phyloP scores from a whole-genome alignment of 805 yeast genomes.

The Nakazawaea anatomiae region DNA sequence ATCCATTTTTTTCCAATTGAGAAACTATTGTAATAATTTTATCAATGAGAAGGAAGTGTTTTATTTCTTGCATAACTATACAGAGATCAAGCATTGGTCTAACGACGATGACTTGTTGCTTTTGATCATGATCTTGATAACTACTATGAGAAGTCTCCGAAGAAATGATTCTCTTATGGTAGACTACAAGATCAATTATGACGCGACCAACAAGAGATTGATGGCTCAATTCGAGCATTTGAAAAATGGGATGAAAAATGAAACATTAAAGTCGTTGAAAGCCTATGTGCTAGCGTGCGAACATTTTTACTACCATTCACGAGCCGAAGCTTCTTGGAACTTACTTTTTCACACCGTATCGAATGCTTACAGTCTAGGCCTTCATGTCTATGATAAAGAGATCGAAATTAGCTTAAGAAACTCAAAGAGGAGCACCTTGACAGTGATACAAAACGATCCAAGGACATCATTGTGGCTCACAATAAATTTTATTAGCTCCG shows the following conservation, averaged over 20 bases:
- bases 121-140: conserved; percentile 36
- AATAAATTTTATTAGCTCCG: conserved; percentile 40
- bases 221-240: conserved; percentile 37
- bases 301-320: conserved; percentile 41
- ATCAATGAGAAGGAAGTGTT: conserved; percentile 28
- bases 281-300: conserved; percentile 47
- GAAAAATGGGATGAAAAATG: conserved; percentile 40
- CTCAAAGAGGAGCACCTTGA: conserved; percentile 21
- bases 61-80: conserved; percentile 32
- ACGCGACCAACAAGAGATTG: conserved; percentile 21
- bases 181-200: conserved; percentile 18
- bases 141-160: conserved; percentile 30
- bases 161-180: conserved; percentile 18
- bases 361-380: conserved; percentile 44
- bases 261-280: conserved; percentile 41
- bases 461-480: conserved; percentile 46
- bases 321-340: conserved; percentile 48
- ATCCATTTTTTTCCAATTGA: conserved; percentile 34
- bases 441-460: conserved; percentile 25
- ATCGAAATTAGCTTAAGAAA: conserved; percentile 23
- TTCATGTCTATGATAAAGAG: conserved; percentile 36
- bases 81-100: conserved; percentile 32
- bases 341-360: conserved; percentile 44
- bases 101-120: conserved; percentile 43
- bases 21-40: conserved; percentile 33